A percentile compares a stretch with the other conserved stretches of the same genome.
Conservation (phyloP, 305 asterid species). For the Fraxinus greggii region DNA sequence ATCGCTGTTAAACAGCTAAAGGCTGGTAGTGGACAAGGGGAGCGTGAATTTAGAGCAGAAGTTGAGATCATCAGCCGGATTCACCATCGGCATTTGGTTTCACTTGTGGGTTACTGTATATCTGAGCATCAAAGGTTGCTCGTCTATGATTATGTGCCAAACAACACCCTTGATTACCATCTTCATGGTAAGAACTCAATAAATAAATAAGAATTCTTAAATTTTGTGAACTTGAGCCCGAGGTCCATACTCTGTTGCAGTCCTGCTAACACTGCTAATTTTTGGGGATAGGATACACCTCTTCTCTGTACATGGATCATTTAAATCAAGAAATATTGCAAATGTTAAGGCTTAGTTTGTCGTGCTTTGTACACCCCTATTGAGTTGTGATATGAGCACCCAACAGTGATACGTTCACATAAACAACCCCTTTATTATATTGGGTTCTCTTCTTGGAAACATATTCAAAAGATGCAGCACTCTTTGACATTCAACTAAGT, state of each 20-base stretch:
- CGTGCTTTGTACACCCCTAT: not conserved
- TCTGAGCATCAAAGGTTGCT: conserved; percentile 70
- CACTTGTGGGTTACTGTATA: conserved; percentile 86
- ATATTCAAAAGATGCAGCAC: not conserved
- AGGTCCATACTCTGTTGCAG: conserved; percentile 1
- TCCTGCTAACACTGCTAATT: conserved; percentile 1
- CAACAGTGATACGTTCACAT: not conserved
- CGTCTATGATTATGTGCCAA: conserved; percentile 78
- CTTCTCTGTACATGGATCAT: not conserved
- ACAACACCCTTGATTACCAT: conserved; percentile 75
- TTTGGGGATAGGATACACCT: conserved; percentile 13
- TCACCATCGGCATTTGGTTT: conserved; percentile 84
- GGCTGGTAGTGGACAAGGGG: conserved; percentile 90
- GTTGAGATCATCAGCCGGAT: conserved; percentile 85
- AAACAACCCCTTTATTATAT: not conserved
- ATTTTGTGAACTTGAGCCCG: not conserved
- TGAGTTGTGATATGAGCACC: not conserved
- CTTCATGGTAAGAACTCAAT: conserved; percentile 59
- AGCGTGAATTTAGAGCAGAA: conserved; percentile 88
- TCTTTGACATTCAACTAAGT: not conserved
- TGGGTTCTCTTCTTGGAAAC: not conserved
- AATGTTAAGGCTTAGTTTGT: not conserved
- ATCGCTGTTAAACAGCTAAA: conserved; percentile 88
- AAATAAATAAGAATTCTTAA: not conserved
- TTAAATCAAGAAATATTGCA: not conserved